These are phyloP conservation scores for Triticum dicoccoides DNA, from an alignment of 176 grass and related monocot species.

Conservation along the genomic window DNA sequence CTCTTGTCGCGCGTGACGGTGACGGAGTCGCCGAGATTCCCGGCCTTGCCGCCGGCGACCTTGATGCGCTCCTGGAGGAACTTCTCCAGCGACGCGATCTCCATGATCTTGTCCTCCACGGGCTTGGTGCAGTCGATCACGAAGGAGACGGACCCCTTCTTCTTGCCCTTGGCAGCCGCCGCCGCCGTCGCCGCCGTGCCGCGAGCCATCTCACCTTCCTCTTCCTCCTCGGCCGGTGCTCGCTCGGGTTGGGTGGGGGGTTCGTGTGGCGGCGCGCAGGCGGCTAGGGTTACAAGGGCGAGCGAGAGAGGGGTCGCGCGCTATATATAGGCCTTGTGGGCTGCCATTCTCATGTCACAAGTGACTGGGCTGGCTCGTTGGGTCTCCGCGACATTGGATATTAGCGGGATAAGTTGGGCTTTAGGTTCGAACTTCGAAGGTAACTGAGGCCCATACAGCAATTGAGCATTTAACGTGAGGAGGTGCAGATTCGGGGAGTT, in stretches of 20 bases:
- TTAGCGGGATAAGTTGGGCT: not conserved
- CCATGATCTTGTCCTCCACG: constrained; percentile 96
- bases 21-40: constrained; percentile 74
- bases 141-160: constrained; percentile 75
- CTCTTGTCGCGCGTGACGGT: constrained; percentile 68
- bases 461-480: no score
- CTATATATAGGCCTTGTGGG: constrained; percentile 51
- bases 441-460: not conserved
- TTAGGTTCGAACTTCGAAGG: not conserved
- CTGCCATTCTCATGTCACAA: constrained; percentile 3
- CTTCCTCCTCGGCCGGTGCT: constrained; percentile 11
- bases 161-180: constrained; percentile 50
- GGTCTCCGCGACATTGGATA: not conserved
- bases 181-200: constrained; percentile 28
- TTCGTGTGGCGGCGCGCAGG: constrained; percentile 11
- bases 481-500: no score
- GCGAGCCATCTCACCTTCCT: constrained; percentile 43
- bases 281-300: constrained; percentile 43
- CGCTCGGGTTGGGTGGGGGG: not conserved
- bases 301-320: not conserved
- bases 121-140: constrained; percentile 88
- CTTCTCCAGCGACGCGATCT: constrained; percentile 92
- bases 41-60: constrained; percentile 87
- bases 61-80: constrained; percentile 95
- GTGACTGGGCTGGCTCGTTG: not conserved